Percentiles rank a stretch among this genome's conserved stretches.
These are phyloP conservation scores for Backusella mclennaniae DNA, from an alignment of 192 early-diverging fungal species.

Conservation along the genomic window DNA sequence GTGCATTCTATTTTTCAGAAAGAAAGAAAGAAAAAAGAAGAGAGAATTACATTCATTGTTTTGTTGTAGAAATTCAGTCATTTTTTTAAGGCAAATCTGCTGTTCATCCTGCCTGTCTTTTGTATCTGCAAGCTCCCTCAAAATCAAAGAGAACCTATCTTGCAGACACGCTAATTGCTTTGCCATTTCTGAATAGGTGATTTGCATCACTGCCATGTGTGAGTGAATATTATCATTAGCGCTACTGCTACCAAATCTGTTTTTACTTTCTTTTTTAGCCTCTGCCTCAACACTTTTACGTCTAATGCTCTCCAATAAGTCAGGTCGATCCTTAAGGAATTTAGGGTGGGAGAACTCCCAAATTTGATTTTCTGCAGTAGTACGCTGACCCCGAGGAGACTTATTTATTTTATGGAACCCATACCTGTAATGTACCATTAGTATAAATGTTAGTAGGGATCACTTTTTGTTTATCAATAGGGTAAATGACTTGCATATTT, in stretches of 20 bases:
- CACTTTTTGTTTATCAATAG: not conserved
- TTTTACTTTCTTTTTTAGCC: slow-evolving; percentile 18
- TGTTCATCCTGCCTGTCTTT: slow-evolving; percentile 63
- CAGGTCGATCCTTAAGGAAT: slow-evolving; percentile 71
- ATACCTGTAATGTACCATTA: slow-evolving; percentile 47
- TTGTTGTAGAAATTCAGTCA: slow-evolving; percentile 55
- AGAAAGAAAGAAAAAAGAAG: not conserved
- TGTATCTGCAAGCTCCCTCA: slow-evolving; percentile 69
- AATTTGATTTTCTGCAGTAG: slow-evolving; percentile 84
- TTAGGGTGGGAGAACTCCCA: slow-evolving; percentile 89
- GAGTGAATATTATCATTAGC: slow-evolving; percentile 72
- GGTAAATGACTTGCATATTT: slow-evolving; percentile 61
- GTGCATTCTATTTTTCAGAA: not conserved
- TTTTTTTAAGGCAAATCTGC: slow-evolving; percentile 62
- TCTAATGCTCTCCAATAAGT: slow-evolving; percentile 88
- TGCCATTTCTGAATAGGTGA: slow-evolving; percentile 67
- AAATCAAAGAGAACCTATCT: slow-evolving; percentile 67
- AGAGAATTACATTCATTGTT: not conserved
- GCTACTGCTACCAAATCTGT: slow-evolving; percentile 35
- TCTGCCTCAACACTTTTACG: slow-evolving; percentile 88
- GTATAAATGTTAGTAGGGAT: not conserved
- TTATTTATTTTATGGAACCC: slow-evolving; percentile 93
- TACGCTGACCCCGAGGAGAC: slow-evolving; percentile 79
- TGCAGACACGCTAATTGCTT: slow-evolving; percentile 72
- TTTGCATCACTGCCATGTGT: slow-evolving; percentile 75